Conservation (phyloP, 352 stramenopile species). For the Phytophthora colocasiae region DNA sequence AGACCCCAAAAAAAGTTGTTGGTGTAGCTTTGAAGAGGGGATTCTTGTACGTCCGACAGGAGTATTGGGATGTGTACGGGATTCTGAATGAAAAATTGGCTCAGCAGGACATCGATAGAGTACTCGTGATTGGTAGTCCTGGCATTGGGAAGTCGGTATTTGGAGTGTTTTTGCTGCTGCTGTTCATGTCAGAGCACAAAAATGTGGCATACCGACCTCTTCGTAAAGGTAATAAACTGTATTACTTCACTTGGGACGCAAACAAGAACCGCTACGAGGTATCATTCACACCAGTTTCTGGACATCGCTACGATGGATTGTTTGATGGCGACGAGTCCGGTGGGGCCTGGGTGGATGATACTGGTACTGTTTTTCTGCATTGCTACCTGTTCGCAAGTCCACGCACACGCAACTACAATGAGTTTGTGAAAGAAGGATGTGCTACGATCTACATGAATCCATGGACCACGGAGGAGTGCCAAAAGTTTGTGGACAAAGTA, state of each 20-base stretch:
- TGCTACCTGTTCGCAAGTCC: slow-evolving; percentile 41
- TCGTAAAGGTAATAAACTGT: too few species aligned
- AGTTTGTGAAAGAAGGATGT: slow-evolving; percentile 33
- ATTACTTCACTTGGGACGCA: too few species aligned
- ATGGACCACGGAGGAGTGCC: slow-evolving; percentile 37
- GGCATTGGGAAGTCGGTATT: slow-evolving; percentile 33
- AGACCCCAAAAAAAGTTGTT: not conserved
- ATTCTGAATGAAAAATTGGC: slow-evolving; percentile 10
- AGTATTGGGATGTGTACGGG: slow-evolving; percentile 26
- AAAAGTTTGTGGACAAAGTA: slow-evolving; percentile 19
- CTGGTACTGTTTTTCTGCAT: too few species aligned
- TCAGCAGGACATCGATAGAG: not conserved
- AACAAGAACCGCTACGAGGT: slow-evolving; percentile 7
- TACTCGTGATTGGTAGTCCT: slow-evolving; percentile 28
- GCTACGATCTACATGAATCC: slow-evolving; percentile 42
- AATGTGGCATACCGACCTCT: too few species aligned
- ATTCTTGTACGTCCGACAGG: slow-evolving; percentile 32
- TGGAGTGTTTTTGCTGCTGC: too few species aligned
- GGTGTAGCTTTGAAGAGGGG: not conserved
- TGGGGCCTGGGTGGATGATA: too few species aligned
- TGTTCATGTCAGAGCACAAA: too few species aligned
- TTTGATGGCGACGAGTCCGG: slow-evolving; percentile 28
- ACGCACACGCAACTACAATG: slow-evolving; percentile 28
- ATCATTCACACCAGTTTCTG: not conserved
- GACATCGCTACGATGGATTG: slow-evolving; percentile 14